Percentiles rank a stretch among this genome's conserved stretches.
Evolutionary conservation across 1,284 basidiomycete species (phyloP).

Genomic region (Thelephora terrestris): DNA sequence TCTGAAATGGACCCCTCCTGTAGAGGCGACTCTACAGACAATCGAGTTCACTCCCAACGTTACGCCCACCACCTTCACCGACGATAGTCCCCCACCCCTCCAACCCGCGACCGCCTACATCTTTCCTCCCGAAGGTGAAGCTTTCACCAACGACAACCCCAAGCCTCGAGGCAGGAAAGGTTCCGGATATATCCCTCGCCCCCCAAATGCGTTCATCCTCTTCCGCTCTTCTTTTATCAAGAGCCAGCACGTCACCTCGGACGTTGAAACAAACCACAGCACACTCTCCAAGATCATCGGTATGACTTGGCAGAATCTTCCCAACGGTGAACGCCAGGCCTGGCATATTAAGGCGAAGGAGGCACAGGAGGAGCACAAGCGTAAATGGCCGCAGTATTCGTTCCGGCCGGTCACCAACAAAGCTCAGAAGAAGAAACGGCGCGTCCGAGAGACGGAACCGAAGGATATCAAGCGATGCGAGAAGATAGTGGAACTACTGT

Average conservation of each 20-base stretch:
- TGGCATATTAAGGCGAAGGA: slow-evolving; percentile 61
- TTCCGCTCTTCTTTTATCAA: slow-evolving; percentile 86
- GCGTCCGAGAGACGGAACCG: slow-evolving; percentile 55
- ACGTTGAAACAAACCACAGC: slow-evolving; percentile 72
- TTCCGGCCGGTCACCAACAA: slow-evolving; percentile 54
- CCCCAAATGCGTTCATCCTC: slow-evolving; percentile 92
- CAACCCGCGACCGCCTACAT: slow-evolving; percentile 25
- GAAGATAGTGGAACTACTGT: slow-evolving; percentile 70
- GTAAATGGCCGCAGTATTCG: slow-evolving; percentile 59
- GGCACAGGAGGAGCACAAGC: slow-evolving; percentile 57
- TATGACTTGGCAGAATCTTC: slow-evolving; percentile 64
- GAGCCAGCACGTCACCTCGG: slow-evolving; percentile 63
- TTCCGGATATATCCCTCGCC: slow-evolving; percentile 70
- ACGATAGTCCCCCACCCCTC: slow-evolving; percentile 29
- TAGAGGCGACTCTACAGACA: slow-evolving; percentile 32
- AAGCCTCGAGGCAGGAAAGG: neutral
- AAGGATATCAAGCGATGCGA: slow-evolving; percentile 62
- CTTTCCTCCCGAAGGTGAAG: slow-evolving; percentile 27
- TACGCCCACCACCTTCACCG: slow-evolving; percentile 46
- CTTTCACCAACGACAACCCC: neutral
- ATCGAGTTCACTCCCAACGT: slow-evolving; percentile 50
- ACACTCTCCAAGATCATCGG: slow-evolving; percentile 45
- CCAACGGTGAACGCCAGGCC: slow-evolving; percentile 55
- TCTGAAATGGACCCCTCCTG: slow-evolving; percentile 40
- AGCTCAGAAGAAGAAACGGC: slow-evolving; percentile 42